Percentiles rank a stretch among this genome's conserved stretches.
These are phyloP conservation scores for Solanum chacoense DNA, from an alignment of 305 asterid genomes.

Conservation along the genomic window DNA sequence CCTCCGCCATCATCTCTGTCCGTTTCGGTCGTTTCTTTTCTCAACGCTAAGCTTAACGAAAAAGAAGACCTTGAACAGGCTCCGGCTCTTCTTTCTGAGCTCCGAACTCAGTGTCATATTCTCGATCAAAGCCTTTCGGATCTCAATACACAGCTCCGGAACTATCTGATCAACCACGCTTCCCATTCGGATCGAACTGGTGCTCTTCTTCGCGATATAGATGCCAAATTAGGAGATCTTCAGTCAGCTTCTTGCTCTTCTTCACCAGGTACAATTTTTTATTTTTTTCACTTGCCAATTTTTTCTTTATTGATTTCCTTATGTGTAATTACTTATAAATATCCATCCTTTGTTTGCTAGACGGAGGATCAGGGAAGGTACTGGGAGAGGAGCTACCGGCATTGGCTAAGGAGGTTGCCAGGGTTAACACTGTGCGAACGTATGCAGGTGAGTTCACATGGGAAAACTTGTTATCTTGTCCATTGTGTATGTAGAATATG, in stretches of 20 bases:
- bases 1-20: slow-evolving; percentile 57
- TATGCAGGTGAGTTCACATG: slow-evolving; percentile 56
- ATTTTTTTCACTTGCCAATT: background rate
- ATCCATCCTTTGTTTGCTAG: slow-evolving; percentile 10
- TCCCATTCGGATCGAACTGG: slow-evolving; percentile 43
- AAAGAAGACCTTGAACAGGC: slow-evolving; percentile 48
- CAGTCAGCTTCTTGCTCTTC: slow-evolving; percentile 33
- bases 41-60: slow-evolving; percentile 49
- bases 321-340: background rate
- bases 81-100: slow-evolving; percentile 51
- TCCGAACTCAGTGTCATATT: slow-evolving; percentile 41
- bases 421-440: slow-evolving; percentile 77
- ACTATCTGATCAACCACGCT: slow-evolving; percentile 35
- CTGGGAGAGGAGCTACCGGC: slow-evolving; percentile 78
- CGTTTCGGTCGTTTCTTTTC: slow-evolving; percentile 42
- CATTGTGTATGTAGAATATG: background rate
- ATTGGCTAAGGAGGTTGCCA: slow-evolving; percentile 92
- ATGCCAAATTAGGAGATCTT: slow-evolving; percentile 43
- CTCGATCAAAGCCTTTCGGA: slow-evolving; percentile 47
- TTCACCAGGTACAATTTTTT: slow-evolving; percentile 10
- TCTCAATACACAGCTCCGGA: slow-evolving; percentile 37
- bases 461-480: background rate
- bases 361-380: slow-evolving; percentile 47
- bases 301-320: background rate
- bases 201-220: slow-evolving; percentile 29